Base-by-base conservation (phyloP, 192 early-diverging fungal species). In the Neocallimastix lanati region DNA sequence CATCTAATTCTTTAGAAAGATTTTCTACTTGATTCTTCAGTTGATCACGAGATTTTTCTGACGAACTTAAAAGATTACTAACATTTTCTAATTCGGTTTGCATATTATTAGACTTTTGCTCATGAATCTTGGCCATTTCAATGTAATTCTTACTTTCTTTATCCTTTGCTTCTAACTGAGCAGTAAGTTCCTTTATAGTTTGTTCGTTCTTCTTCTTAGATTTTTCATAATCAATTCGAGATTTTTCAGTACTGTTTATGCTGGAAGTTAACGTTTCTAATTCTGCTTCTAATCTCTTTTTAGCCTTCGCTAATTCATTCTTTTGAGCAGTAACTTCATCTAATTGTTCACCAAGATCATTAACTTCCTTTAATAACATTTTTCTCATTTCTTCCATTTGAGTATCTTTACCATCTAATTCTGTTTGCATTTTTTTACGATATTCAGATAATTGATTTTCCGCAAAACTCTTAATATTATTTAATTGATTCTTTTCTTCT, bases 341-440 rank as follows among this genome's bases (percentile, higher is more conserved):
- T 15, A 90, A 83, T 80, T 90, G 85, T 76, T 90, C 88, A 13
- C 86, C 86, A 33, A 90, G 82, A 0, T 87, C 81, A 37, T 88
- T 90, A 29, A 94, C 86, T 79, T 92, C 89, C 36, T 89, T 85
- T 82, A 87, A 84, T 78, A 92, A 84, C 81, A 90, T 88, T 76
- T 91, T 90, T 27, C 88, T 83, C n/a, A 93, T 92, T 80, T 96
- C 94, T n/a, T 91, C 87, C 85, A 92, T 84, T 76, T 85, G 88
- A 21, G 84, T 77, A 27, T 95, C 95, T 81, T 92, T 93, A 4
- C 2, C 9, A 67, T 85, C 85, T 7, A 84, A 82, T 77, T 94
- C 90, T 29, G 83, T 80, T 79, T 91, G 92, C 67, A 87, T 79
- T 58, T 88, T 88, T 76, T 87, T 88, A 77, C 93, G 91, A 58